These are phyloP conservation scores for Vitis riparia DNA, from an alignment of 164 flowering plant species.

Conservation along the genomic window DNA sequence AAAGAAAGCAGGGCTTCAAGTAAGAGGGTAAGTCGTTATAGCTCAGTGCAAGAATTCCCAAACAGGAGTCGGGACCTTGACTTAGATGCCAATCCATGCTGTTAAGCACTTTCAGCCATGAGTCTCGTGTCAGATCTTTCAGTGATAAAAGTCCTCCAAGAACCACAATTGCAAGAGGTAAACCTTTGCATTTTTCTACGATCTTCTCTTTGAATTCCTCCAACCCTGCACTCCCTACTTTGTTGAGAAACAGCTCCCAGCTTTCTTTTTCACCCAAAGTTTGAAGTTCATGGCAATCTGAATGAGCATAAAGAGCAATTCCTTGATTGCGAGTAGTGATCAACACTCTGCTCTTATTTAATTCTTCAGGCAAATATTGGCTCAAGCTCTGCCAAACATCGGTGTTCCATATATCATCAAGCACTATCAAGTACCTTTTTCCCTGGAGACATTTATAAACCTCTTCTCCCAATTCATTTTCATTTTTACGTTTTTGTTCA, in stretches of 20 bases:
- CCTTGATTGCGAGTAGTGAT: background rate
- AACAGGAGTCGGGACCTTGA: no score
- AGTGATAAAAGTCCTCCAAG: background rate
- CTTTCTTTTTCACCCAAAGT: background rate
- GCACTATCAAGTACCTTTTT: background rate
- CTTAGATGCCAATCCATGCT: background rate
- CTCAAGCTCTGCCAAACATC: background rate
- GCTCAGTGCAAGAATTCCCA: background rate
- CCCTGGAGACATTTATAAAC: background rate
- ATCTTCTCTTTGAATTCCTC: background rate
- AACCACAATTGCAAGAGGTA: background rate
- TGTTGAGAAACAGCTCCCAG: background rate
- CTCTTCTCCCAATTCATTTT: background rate
- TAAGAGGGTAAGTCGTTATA: background rate
- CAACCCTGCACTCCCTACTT: background rate
- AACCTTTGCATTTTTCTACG: background rate
- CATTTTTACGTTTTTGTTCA: background rate
- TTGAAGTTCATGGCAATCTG: background rate
- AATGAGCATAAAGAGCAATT: background rate
- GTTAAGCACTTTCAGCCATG: background rate
- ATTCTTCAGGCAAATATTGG: background rate
- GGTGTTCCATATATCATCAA: background rate
- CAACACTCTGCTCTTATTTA: background rate
- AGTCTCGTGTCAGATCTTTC: background rate
- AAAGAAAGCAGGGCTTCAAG: slow-evolving; percentile 1